Conservation (phyloP, 2,329 filamentous ascomycete species). For the Trichophyton equinum region DNA sequence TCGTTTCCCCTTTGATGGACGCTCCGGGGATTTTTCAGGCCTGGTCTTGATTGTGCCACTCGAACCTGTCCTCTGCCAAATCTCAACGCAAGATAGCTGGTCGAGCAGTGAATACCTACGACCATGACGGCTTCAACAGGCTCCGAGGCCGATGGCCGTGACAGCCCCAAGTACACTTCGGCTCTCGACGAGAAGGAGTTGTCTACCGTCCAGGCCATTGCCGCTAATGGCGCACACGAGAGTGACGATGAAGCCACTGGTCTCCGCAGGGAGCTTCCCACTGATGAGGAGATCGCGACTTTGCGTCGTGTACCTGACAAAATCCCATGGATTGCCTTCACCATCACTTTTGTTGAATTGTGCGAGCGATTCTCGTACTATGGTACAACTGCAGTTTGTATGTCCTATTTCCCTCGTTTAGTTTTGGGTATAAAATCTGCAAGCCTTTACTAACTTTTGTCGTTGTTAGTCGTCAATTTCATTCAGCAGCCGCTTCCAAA, state of each 20-base stretch:
- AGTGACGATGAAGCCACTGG: constrained; percentile 10
- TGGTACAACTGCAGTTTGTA: constrained; percentile 55
- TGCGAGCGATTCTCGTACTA: constrained; percentile 72
- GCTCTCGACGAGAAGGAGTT: constrained; percentile 12
- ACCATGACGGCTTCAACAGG: constrained; percentile 1
- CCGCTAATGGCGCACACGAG: constrained; percentile 8
- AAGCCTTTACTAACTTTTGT: too few relatives aligned
- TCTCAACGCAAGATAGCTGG: background rate
- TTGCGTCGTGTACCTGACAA: constrained; percentile 25
- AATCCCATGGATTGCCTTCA: constrained; percentile 54
- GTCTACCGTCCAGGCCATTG: constrained; percentile 5
- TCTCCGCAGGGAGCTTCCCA: constrained; percentile 16
- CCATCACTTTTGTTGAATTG: constrained; percentile 59
- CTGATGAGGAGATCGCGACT: constrained; percentile 22
- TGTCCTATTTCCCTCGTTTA: constrained; percentile 16
- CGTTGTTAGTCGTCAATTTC: constrained; percentile 43
- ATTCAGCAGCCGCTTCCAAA: constrained; percentile 44
- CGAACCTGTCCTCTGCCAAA: background rate
- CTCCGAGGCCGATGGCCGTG: background rate
- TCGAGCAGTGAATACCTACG: background rate
- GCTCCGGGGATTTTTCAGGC: constrained; percentile 7
- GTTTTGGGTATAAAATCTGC: too few relatives aligned
- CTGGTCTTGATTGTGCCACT: constrained; percentile 6
- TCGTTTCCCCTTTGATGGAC: constrained; percentile 5
- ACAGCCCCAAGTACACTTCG: background rate